Conservation (phyloP, 2,329 filamentous ascomycete genomes). For the Fusarium haematococcum region DNA sequence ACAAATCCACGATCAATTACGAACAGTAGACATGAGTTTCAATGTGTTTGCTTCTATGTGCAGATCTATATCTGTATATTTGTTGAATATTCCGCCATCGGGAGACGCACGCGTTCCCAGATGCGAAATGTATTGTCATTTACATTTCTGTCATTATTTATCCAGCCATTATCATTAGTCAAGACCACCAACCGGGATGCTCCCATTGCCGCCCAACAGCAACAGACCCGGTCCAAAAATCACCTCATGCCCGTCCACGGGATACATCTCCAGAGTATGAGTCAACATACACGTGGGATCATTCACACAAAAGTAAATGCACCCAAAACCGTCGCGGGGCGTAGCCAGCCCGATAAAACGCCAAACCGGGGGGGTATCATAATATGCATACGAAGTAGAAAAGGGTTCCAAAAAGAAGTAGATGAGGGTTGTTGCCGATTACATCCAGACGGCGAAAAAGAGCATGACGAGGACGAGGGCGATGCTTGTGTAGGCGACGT, state of each 20-base stretch:
- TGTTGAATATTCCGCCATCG: constrained; percentile 8
- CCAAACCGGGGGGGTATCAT: constrained; percentile 44
- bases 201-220: constrained; percentile 28
- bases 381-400: constrained; percentile 28
- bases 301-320: neutral
- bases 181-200: constrained; percentile 20
- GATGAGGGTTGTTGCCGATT: neutral
- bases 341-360: constrained; percentile 40
- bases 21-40: neutral
- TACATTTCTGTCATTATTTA: constrained; percentile 37
- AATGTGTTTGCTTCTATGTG: constrained; percentile 5
- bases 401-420: constrained; percentile 4
- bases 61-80: constrained; percentile 20
- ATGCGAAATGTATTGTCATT: constrained; percentile 22
- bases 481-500: constrained; percentile 45
- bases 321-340: constrained; percentile 16
- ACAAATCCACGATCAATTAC: neutral
- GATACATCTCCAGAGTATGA: constrained; percentile 20
- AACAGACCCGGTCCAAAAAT: neutral
- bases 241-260: constrained; percentile 1
- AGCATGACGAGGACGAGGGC: constrained; percentile 46
- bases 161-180: constrained; percentile 40
- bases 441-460: constrained; percentile 46
- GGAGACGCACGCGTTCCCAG: neutral
- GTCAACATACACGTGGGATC: constrained; percentile 6